Conservation (phyloP, 805 yeast genomes). For the Cyberlindnera maritima region DNA sequence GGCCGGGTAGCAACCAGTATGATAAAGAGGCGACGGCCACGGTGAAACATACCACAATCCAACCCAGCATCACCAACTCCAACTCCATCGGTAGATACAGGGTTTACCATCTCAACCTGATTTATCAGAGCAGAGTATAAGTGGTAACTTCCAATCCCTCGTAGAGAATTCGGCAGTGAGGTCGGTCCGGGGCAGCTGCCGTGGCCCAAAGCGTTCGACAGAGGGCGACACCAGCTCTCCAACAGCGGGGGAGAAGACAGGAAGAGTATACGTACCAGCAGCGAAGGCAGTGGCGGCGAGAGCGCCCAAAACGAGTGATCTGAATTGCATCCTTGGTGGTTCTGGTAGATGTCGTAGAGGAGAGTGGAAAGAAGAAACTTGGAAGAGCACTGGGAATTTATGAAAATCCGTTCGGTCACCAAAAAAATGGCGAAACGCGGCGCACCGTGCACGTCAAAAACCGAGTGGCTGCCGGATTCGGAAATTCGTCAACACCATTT, state of each 20-base stretch:
- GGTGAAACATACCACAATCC: too few relatives aligned
- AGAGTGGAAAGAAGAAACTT: conserved; percentile 2
- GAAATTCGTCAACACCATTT: not conserved
- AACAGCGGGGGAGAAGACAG: not conserved
- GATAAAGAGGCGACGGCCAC: not conserved
- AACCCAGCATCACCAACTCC: too few relatives aligned
- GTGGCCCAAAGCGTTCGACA: not conserved
- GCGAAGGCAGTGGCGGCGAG: conserved; percentile 46
- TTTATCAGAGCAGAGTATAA: too few relatives aligned
- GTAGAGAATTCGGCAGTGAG: too few relatives aligned
- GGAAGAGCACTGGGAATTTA: conserved; percentile 12
- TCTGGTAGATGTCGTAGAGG: not conserved
- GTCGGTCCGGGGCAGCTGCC: too few relatives aligned
- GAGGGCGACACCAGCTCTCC: not conserved
- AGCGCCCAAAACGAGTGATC: conserved; percentile 47
- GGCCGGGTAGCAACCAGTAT: not conserved
- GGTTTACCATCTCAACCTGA: too few relatives aligned
- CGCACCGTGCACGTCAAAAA: not conserved
- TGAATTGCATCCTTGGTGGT: conserved; percentile 48
- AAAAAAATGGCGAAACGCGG: conserved; percentile 6
- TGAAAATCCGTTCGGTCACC: conserved; percentile 6
- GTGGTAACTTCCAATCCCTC: too few relatives aligned
- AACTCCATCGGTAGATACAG: too few relatives aligned
- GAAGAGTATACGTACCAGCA: conserved; percentile 35
- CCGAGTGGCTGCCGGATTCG: not conserved